These are phyloP conservation scores for Exserohilum turcica DNA, from an alignment of 2,329 filamentous ascomycete genomes.

Conservation along the genomic window DNA sequence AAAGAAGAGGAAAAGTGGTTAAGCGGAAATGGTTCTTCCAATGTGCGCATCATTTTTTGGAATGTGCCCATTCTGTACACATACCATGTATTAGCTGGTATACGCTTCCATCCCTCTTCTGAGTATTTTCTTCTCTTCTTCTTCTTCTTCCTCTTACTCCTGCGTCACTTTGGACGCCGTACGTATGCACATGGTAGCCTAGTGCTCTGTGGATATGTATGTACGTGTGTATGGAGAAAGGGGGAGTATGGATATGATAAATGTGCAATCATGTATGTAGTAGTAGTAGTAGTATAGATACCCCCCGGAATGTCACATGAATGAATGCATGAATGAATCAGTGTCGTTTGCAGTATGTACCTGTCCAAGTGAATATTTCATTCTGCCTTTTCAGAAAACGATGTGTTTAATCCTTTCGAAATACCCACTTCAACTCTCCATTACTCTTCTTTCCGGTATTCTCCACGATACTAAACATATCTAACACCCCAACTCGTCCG, in stretches of 20 bases:
- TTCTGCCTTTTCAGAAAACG: too few relatives aligned
- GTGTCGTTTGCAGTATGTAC: neutral
- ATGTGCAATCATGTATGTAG: conserved; percentile 30
- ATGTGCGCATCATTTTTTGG: neutral
- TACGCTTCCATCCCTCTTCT: conserved; percentile 19
- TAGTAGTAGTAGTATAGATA: conserved; percentile 45
- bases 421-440: neutral
- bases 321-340: conserved; percentile 1
- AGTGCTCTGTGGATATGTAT: conserved; percentile 17
- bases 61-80: neutral
- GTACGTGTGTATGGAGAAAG: conserved; percentile 24
- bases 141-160: too few relatives aligned
- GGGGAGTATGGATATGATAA: conserved; percentile 6
- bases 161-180: conserved; percentile 14
- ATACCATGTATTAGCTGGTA: conserved; percentile 12
- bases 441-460: neutral
- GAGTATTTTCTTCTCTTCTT: too few relatives aligned
- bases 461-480: too few relatives aligned
- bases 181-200: conserved; percentile 13
- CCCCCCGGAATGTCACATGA: conserved; percentile 25
- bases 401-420: neutral
- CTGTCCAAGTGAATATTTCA: too few relatives aligned
- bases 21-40: neutral
- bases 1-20: neutral
- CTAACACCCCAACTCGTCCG: conserved; percentile 39